Evolutionary conservation across 2,329 filamentous ascomycete species (phyloP).

Genomic region (Colletotrichum australisinense): DNA sequence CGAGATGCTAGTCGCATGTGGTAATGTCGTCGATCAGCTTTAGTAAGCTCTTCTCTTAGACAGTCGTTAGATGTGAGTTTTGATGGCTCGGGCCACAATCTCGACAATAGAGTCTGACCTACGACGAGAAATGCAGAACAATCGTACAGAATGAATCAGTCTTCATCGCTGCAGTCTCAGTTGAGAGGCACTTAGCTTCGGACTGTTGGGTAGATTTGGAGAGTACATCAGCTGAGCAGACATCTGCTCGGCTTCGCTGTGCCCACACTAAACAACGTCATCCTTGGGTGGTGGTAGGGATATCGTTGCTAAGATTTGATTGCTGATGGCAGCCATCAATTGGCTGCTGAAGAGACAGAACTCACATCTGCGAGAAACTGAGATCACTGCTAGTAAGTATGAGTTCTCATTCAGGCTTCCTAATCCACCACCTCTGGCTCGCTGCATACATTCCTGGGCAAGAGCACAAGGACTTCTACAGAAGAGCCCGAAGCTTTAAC

Average conservation of each 20-base stretch:
- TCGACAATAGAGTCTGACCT: no score
- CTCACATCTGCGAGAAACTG: no score
- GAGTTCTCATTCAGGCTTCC: no score
- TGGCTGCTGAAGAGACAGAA: not conserved
- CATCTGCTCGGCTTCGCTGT: not conserved
- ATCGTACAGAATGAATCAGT: not conserved
- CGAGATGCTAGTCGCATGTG: no score
- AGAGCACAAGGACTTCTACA: not conserved
- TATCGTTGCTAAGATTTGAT: not conserved
- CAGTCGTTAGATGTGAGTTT: no score
- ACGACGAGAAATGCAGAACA: no score
- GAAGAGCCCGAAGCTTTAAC: not conserved
- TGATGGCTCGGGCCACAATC: not conserved
- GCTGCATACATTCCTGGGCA: not conserved
- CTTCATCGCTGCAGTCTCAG: not conserved
- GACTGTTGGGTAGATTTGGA: not conserved
- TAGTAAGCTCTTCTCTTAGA: no score
- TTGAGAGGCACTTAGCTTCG: not conserved
- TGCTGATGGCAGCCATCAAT: not conserved
- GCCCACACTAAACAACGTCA: not conserved
- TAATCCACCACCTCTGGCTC: no score
- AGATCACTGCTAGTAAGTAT: not conserved
- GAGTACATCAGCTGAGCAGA: not conserved
- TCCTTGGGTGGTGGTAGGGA: not conserved
- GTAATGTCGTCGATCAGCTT: no score